Conservation (phyloP, 495 filamentous ascomycete genomes). For the Aspergillus affinis region DNA sequence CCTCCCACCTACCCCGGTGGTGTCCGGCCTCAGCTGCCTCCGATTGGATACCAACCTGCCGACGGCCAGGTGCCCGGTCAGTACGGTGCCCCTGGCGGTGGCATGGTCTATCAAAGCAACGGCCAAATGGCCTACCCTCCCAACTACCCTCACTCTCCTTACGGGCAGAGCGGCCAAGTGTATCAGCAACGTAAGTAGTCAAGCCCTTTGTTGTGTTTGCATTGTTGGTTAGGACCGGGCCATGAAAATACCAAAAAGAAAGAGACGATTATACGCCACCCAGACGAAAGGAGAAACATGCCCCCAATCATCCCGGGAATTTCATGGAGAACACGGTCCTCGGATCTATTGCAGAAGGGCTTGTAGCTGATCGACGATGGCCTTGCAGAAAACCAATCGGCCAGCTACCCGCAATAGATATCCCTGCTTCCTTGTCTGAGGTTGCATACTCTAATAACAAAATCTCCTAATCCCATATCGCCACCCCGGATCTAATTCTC, state of each 20-base stretch:
- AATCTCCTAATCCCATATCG: slow-evolving; percentile 40
- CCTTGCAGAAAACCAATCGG: slow-evolving; percentile 43
- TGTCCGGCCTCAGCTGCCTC: slow-evolving; percentile 73
- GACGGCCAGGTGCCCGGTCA: slow-evolving; percentile 61
- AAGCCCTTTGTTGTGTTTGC: slow-evolving; percentile 33
- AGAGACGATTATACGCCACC: slow-evolving; percentile 1
- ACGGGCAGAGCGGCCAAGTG: slow-evolving; percentile 69
- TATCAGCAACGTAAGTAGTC: slow-evolving; percentile 71
- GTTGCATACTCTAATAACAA: slow-evolving; percentile 40
- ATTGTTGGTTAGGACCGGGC: slow-evolving; percentile 23
- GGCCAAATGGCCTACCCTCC: slow-evolving; percentile 69
- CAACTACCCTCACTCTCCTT: slow-evolving; percentile 75
- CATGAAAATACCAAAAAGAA: slow-evolving; percentile 15
- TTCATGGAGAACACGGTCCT: slow-evolving; percentile 16
- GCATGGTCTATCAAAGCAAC: slow-evolving; percentile 58
- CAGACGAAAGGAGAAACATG: slow-evolving; percentile 11
- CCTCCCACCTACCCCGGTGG: slow-evolving; percentile 57
- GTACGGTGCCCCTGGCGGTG: slow-evolving; percentile 62
- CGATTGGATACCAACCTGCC: slow-evolving; percentile 77
- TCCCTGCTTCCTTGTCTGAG: slow-evolving; percentile 23
- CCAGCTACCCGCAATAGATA: slow-evolving; percentile 48
- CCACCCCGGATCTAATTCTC: slow-evolving; percentile 35
- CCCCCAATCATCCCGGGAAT: slow-evolving; percentile 16
- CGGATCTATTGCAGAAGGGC: slow-evolving; percentile 25
- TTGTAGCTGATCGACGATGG: slow-evolving; percentile 32